Evolutionary conservation across 139 green algal genomes (phyloP).

Genomic region (Raphidocelis subcapitata): DNA sequence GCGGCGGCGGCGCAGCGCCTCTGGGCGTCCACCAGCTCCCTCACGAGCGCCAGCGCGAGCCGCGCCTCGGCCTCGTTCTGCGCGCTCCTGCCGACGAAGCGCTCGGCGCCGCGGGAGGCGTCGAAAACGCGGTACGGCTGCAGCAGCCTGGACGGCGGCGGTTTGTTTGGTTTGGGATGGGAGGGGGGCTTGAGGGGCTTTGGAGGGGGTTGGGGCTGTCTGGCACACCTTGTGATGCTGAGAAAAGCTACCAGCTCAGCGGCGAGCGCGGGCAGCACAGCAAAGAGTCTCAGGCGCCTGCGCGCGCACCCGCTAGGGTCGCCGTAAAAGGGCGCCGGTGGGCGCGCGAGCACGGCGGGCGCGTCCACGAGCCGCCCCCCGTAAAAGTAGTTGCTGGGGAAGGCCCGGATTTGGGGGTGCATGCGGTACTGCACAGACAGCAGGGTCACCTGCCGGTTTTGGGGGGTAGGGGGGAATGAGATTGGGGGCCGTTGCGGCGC

Average conservation of each 20-base stretch:
- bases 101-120: conserved; percentile 55
- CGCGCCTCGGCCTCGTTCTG: conserved; percentile 59
- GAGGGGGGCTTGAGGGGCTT: too few relatives aligned
- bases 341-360: conserved; percentile 15
- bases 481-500: not conserved
- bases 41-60: conserved; percentile 71
- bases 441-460: conserved; percentile 47
- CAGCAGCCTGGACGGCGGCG: conserved; percentile 45
- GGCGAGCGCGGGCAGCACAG: not conserved
- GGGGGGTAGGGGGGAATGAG: not conserved
- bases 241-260: not conserved
- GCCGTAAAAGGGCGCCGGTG: conserved; percentile 39
- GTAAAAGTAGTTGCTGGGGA: conserved; percentile 87
- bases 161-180: too few relatives aligned
- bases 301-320: not conserved
- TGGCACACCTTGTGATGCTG: too few relatives aligned
- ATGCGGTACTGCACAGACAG: conserved; percentile 90
- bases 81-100: conserved; percentile 4
- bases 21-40: too few relatives aligned
- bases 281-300: too few relatives aligned
- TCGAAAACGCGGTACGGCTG: conserved; percentile 91
- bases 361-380: conserved; percentile 39
- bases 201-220: too few relatives aligned
- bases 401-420: conserved; percentile 85
- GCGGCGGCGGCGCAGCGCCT: conserved; percentile 23